phyloP scores from a whole-genome alignment of 805 yeast species.

The Lipomyces yamadae region DNA sequence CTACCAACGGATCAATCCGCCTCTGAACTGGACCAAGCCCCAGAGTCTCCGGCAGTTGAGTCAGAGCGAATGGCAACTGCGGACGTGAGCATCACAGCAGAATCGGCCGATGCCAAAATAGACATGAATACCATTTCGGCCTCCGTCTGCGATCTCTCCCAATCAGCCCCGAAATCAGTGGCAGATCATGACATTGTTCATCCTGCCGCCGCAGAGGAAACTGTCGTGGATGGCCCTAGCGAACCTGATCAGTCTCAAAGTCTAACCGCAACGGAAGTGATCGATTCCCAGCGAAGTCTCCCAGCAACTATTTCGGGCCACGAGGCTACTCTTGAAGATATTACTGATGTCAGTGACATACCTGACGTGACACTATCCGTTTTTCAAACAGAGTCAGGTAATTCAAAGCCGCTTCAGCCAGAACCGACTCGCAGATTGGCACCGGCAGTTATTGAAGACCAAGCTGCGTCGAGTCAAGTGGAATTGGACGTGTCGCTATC shows the following conservation, averaged over 20 bases:
- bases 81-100: neutral
- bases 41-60: neutral
- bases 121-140: neutral
- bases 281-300: neutral
- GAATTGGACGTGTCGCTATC: neutral
- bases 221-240: neutral
- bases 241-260: slow-evolving; percentile 1
- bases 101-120: neutral
- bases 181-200: neutral
- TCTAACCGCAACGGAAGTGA: neutral
- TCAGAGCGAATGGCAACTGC: slow-evolving; percentile 4
- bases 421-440: too few species aligned
- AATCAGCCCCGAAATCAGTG: neutral
- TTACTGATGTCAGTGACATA: slow-evolving; percentile 12
- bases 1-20: too few species aligned
- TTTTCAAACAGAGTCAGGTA: neutral
- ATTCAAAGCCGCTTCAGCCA: neutral
- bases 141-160: neutral
- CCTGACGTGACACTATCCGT: slow-evolving; percentile 11
- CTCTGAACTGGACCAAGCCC: neutral
- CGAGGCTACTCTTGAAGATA: slow-evolving; percentile 25
- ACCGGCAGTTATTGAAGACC: slow-evolving; percentile 2
- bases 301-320: neutral
- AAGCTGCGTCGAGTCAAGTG: neutral
- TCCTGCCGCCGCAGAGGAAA: neutral